Percentiles rank a stretch among this genome's conserved stretches.
phyloP scores from a whole-genome alignment of 169 alveolate species.

The Plasmodium gallinaceum region DNA sequence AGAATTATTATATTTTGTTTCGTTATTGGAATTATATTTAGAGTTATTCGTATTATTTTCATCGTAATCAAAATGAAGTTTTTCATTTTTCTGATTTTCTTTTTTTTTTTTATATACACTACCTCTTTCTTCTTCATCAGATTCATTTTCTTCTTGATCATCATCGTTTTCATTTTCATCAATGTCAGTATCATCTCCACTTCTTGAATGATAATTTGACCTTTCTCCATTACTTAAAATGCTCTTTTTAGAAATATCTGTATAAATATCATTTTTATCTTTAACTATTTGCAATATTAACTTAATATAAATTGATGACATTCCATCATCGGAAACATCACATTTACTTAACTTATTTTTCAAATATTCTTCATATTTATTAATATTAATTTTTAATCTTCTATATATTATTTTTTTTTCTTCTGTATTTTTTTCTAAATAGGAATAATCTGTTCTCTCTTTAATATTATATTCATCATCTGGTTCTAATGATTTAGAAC shows the following conservation, averaged over 20 bases:
- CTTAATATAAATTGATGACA: slow-evolving; percentile 23
- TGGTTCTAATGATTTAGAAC: background rate
- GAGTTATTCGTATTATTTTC: background rate
- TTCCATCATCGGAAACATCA: slow-evolving; percentile 23
- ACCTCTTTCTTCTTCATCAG: background rate
- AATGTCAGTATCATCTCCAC: background rate
- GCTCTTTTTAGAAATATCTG: slow-evolving; percentile 23
- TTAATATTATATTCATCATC: background rate
- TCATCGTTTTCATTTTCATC: slow-evolving; percentile 7
- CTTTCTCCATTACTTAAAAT: background rate
- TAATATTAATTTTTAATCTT: slow-evolving; percentile 44
- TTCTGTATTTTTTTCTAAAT: background rate
- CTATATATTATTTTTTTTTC: slow-evolving; percentile 29
- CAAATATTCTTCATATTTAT: slow-evolving; percentile 51
- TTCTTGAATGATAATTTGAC: background rate
- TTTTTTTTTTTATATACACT: background rate
- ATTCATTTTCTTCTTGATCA: slow-evolving; percentile 1
- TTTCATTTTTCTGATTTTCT: too few species aligned
- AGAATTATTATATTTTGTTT: background rate
- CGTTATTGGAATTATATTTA: background rate
- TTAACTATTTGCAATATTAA: slow-evolving; percentile 50
- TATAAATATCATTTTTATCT: slow-evolving; percentile 45
- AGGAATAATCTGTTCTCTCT: background rate
- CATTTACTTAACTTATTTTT: slow-evolving; percentile 53
- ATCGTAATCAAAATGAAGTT: too few species aligned